phyloP scores from a whole-genome alignment of 2,329 filamentous ascomycete genomes.

The Alternaria solani region DNA sequence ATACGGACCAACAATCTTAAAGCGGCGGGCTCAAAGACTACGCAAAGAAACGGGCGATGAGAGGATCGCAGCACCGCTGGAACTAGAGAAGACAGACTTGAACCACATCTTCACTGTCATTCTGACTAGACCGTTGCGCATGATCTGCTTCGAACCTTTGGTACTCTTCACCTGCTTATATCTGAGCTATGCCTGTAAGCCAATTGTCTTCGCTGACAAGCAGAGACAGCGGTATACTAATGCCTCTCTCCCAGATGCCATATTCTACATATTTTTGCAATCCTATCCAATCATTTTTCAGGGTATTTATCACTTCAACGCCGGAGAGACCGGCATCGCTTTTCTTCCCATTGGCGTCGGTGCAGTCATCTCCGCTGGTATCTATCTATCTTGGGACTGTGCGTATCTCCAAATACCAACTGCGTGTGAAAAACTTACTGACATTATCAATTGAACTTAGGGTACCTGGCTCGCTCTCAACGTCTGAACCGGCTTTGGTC shows the following conservation, averaged over 20 bases:
- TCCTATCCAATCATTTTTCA: slow-evolving; percentile 74
- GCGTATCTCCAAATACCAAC: not conserved
- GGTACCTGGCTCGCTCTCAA: slow-evolving; percentile 63
- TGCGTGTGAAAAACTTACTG: not conserved
- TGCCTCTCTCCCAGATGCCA: slow-evolving; percentile 47
- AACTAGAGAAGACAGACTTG: slow-evolving; percentile 67
- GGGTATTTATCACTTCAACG: slow-evolving; percentile 68
- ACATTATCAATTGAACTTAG: not conserved
- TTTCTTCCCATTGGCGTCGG: slow-evolving; percentile 75
- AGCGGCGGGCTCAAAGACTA: slow-evolving; percentile 63
- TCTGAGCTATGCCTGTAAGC: slow-evolving; percentile 66
- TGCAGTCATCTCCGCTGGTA: slow-evolving; percentile 63
- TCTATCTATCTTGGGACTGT: slow-evolving; percentile 72
- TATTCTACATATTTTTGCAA: slow-evolving; percentile 79
- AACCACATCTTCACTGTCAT: slow-evolving; percentile 72
- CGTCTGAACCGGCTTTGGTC: slow-evolving; percentile 63
- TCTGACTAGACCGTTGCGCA: slow-evolving; percentile 73
- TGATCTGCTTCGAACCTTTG: slow-evolving; percentile 78
- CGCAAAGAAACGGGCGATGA: slow-evolving; percentile 63
- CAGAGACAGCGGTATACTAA: not conserved
- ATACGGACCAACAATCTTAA: slow-evolving; percentile 56
- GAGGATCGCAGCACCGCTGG: slow-evolving; percentile 66
- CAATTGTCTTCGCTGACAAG: not conserved
- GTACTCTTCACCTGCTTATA: slow-evolving; percentile 76
- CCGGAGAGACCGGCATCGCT: slow-evolving; percentile 70